These are phyloP conservation scores for Termitomyces sp. DNA, from an alignment of 768 basidiomycete species.

Conservation along the genomic window DNA sequence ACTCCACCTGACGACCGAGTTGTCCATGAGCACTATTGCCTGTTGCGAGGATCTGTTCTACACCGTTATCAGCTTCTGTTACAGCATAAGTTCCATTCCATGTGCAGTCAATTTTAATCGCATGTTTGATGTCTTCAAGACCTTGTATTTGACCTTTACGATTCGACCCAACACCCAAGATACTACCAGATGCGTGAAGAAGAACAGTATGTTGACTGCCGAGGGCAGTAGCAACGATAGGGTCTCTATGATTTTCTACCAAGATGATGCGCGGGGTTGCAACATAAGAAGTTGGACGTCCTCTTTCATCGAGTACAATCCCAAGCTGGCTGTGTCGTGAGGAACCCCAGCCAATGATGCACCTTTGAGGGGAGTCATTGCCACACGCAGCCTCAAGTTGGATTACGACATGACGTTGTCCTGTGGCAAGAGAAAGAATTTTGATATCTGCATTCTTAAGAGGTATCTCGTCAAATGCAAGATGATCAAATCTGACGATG, in stretches of 20 bases:
- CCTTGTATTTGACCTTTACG: conserved; percentile 58
- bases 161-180: conserved; percentile 62
- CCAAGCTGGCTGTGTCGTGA: conserved; percentile 85
- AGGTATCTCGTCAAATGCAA: conserved; percentile 20
- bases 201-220: conserved; percentile 43
- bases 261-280: conserved; percentile 30
- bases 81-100: conserved; percentile 77
- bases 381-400: conserved; percentile 26
- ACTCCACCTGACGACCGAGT: conserved; percentile 36
- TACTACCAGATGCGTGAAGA: conserved; percentile 49
- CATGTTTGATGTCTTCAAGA: conserved; percentile 19
- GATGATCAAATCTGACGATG: conserved; percentile 36
- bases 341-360: conserved; percentile 76
- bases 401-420: conserved; percentile 68
- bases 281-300: conserved; percentile 22
- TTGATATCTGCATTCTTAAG: conserved; percentile 16
- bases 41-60: conserved; percentile 30
- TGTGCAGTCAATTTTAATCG: conserved; percentile 44
- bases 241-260: conserved; percentile 21
- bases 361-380: conserved; percentile 16
- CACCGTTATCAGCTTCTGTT: conserved; percentile 13
- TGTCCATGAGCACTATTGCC: conserved; percentile 63
- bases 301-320: conserved; percentile 12
- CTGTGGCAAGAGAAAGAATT: conserved; percentile 48
- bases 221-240: conserved; percentile 26